These are phyloP conservation scores for Sanguinoderma infundibulare DNA, from an alignment of 1,284 basidiomycete genomes.

Conservation along the genomic window DNA sequence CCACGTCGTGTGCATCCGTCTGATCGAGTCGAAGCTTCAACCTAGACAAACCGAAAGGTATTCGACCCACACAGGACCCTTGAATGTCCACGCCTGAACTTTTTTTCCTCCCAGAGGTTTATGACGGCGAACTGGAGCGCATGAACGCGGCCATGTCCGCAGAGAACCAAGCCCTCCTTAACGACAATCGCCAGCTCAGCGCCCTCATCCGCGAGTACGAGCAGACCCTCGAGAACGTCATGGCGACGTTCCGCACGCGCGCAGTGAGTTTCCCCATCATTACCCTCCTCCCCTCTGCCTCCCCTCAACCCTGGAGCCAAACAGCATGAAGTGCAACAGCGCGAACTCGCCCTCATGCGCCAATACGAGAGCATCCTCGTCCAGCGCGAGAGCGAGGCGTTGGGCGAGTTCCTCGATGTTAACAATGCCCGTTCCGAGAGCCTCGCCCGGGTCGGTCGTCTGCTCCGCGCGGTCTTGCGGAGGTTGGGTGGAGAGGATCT, in stretches of 20 bases:
- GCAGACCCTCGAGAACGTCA: slow-evolving; percentile 92
- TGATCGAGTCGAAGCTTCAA: slow-evolving; percentile 68
- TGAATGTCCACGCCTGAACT: not conserved
- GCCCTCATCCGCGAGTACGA: slow-evolving; percentile 95
- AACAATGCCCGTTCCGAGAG: slow-evolving; percentile 72
- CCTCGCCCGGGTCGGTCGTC: slow-evolving; percentile 72
- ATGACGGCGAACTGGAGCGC: slow-evolving; percentile 90
- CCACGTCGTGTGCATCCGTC: not conserved
- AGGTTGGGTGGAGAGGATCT: slow-evolving; percentile 76
- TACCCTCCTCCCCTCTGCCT: slow-evolving; percentile 5
- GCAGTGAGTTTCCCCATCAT: slow-evolving; percentile 66
- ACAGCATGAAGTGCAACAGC: slow-evolving; percentile 92
- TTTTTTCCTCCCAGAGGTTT: slow-evolving; percentile 68
- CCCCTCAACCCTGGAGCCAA: slow-evolving; percentile 7
- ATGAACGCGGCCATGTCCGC: slow-evolving; percentile 84
- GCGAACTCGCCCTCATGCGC: slow-evolving; percentile 88
- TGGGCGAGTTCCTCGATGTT: slow-evolving; percentile 61
- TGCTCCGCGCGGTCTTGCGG: slow-evolving; percentile 78
- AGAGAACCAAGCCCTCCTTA: slow-evolving; percentile 88
- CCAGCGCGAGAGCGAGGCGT: slow-evolving; percentile 75
- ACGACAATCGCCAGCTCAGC: slow-evolving; percentile 96
- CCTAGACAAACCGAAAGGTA: slow-evolving; percentile 88
- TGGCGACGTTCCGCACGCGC: slow-evolving; percentile 91
- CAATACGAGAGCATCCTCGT: slow-evolving; percentile 91
- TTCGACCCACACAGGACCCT: not conserved